phyloP scores from a whole-genome alignment of 495 filamentous ascomycete genomes.

The Parathielavia hyrcaniae region DNA sequence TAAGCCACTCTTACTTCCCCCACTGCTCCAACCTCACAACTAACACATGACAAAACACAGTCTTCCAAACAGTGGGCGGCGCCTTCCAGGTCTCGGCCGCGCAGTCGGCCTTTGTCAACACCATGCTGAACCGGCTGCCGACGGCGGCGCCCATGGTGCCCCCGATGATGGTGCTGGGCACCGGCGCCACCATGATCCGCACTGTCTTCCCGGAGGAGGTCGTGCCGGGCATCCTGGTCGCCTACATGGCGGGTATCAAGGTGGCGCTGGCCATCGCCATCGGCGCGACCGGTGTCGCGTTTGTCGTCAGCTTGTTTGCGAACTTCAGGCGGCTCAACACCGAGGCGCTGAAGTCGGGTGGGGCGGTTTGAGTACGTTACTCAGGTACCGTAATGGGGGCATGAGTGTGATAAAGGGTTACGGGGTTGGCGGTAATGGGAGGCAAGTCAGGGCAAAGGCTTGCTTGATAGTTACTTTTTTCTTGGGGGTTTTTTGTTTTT shows the following conservation, averaged over 20 bases:
- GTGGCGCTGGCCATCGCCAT: constrained; percentile 41
- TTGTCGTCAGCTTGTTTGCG: constrained; percentile 26
- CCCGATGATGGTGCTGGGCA: constrained; percentile 37
- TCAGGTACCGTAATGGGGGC: not conserved
- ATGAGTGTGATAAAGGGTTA: not conserved
- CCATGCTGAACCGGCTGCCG: constrained; percentile 31
- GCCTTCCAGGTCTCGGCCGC: constrained; percentile 45
- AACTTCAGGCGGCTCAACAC: constrained; percentile 25
- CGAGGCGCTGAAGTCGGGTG: constrained; percentile 18
- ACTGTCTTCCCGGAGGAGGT: constrained; percentile 34
- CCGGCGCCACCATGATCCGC: constrained; percentile 40
- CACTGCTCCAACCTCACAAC: not conserved
- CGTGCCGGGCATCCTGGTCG: constrained; percentile 46
- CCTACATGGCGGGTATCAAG: constrained; percentile 56
- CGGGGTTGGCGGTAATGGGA: not conserved
- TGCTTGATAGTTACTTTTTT: no score
- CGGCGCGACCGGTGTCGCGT: constrained; percentile 24
- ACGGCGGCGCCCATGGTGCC: constrained; percentile 37
- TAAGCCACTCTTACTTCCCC: constrained; percentile 14
- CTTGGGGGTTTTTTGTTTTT: no score
- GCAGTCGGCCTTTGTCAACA: constrained; percentile 47
- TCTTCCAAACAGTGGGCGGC: constrained; percentile 47
- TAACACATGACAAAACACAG: constrained; percentile 39
- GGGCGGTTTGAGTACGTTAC: no score
- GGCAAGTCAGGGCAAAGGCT: not conserved